phyloP scores from a whole-genome alignment of 2,329 filamentous ascomycete species.

The Dothideomycetidae sp. region DNA sequence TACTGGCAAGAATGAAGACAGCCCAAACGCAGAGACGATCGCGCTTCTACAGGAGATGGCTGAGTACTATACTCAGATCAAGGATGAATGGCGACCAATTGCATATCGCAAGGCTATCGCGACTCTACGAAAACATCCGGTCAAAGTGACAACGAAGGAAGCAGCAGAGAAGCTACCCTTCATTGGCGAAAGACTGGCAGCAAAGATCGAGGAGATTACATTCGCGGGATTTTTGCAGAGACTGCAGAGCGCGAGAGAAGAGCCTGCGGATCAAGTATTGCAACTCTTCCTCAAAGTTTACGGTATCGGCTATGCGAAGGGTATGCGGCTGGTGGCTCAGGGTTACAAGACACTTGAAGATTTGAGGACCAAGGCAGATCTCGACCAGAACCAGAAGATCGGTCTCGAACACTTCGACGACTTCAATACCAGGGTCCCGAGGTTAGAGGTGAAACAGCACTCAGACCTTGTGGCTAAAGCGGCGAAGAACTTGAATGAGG shows the following conservation, averaged over 20 bases:
- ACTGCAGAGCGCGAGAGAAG: conserved; percentile 54
- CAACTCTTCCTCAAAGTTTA: conserved; percentile 66
- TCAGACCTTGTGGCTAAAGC: conserved; percentile 48
- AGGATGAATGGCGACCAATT: conserved; percentile 60
- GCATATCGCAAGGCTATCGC: conserved; percentile 66
- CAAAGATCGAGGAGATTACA: conserved; percentile 83
- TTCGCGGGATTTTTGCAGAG: conserved; percentile 55
- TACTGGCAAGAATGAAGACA: conserved; percentile 31
- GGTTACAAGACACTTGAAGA: conserved; percentile 65
- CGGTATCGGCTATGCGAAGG: conserved; percentile 56
- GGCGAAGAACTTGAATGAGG: conserved; percentile 45
- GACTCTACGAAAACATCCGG: conserved; percentile 52
- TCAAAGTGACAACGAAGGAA: conserved; percentile 51
- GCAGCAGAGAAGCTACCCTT: conserved; percentile 54
- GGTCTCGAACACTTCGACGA: conserved; percentile 71
- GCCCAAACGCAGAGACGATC: conserved; percentile 65
- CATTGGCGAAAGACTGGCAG: conserved; percentile 59
- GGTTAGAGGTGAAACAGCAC: conserved; percentile 58
- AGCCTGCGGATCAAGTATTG: conserved; percentile 51
- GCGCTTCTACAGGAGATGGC: conserved; percentile 65
- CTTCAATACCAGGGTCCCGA: conserved; percentile 63
- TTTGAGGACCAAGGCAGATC: conserved; percentile 43
- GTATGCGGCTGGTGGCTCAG: conserved; percentile 59
- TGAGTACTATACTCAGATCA: conserved; percentile 58
- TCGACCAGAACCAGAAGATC: conserved; percentile 57